Evolutionary conservation across 1,139 yeast species (phyloP), one percentile per base, ranked within the genome.

Genomic region (Lodderomyces beijingensis): DNA sequence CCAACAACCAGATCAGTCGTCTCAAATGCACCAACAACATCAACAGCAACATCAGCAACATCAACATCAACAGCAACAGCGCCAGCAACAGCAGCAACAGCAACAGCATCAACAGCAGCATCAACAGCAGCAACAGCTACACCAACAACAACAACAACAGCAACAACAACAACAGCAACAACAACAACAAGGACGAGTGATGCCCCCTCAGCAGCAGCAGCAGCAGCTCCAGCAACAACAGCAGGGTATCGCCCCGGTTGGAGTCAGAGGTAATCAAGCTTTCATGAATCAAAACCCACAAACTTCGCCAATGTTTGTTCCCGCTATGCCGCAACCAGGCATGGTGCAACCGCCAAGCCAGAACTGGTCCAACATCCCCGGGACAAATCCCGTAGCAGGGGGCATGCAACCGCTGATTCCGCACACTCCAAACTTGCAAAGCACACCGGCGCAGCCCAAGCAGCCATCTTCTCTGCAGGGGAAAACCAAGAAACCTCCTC

Each of bases 191-290:
- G 37, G 27, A 10, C 31, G 31, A 18, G 34, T 26, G 14, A 32
- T 26, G 19, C 38, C 8, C 8, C 40, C 25, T 13, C 34, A 13
- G 4, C 40, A 30, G 23, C 43, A 31, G 19, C n/a, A n/a, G n/a
- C n/a, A n/a, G n/a, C n/a, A n/a, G n/a, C n/a, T n/a, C n/a, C 34
- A 18, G 16, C 39, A 28, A 14, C 38, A 29, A 19, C 33, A 24
- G 14, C 39, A 20, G 12, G 27, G 24, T 15, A 10, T 23, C 32
- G 28, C 26, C 31, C 38, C 30, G 19, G 31, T 47, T 28, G 48
- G 53, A 35, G 49, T 41, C 19, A 47, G 36, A 25, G 19, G 55
- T 30, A 53, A 62, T 6, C 54, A 52, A 21, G 57, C 30, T 24
- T 39, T 33, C 25, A 35, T 35, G 32, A 38, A 34, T 23, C 41